Evolutionary conservation across 108 stramenopile species (phyloP).

Genomic region (Stephanodiscus triporus): DNA sequence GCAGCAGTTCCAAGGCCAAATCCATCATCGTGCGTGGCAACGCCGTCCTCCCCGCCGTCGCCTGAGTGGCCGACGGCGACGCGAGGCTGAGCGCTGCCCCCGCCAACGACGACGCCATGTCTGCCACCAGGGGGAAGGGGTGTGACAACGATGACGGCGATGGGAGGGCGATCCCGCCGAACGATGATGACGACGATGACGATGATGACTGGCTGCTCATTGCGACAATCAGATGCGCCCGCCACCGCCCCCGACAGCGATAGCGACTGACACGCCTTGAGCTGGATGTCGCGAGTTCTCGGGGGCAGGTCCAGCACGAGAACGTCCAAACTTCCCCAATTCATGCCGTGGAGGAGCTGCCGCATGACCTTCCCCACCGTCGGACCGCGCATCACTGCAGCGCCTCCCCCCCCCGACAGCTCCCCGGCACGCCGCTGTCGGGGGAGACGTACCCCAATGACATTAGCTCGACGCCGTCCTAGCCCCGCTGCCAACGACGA

Average conservation of each 20-base stretch:
- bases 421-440: slow-evolving; percentile 87
- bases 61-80: slow-evolving; percentile 45
- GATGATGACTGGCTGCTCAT: no score
- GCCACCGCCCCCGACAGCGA: slow-evolving; percentile 94
- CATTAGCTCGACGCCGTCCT: slow-evolving; percentile 79
- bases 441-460: no score
- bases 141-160: slow-evolving; percentile 20
- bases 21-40: slow-evolving; percentile 22
- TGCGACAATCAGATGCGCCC: slow-evolving; percentile 31
- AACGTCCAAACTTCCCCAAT: no score
- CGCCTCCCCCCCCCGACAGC: slow-evolving; percentile 68
- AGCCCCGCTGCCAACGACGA: slow-evolving; percentile 63
- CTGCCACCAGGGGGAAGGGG: slow-evolving; percentile 36
- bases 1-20: not conserved
- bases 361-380: slow-evolving; percentile 91
- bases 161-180: no score
- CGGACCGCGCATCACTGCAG: slow-evolving; percentile 87
- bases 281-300: no score
- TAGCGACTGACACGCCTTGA: slow-evolving; percentile 94
- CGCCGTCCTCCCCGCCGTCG: slow-evolving; percentile 25
- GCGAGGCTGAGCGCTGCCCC: slow-evolving; percentile 71
- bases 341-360: slow-evolving; percentile 93
- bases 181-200: no score
- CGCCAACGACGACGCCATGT: slow-evolving; percentile 62
- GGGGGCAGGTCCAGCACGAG: slow-evolving; percentile 98